Evolutionary conservation across 345 rosid species (phyloP).

Genomic region (Eucalyptus erythrocorys): DNA sequence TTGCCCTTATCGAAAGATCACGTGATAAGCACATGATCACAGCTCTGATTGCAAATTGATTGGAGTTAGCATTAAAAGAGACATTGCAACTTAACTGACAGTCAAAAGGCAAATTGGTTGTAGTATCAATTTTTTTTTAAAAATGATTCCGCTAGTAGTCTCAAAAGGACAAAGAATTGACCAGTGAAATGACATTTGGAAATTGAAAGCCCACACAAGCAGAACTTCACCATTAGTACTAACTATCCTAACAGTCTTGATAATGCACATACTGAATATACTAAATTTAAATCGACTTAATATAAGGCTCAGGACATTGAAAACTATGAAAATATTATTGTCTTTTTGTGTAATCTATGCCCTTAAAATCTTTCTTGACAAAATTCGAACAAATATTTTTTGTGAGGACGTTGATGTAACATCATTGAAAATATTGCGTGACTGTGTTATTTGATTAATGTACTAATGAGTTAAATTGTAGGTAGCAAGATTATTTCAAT

Average conservation of each 20-base stretch:
- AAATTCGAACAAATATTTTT: no score
- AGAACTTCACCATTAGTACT: neutral
- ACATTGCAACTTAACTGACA: no score
- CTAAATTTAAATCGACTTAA: neutral
- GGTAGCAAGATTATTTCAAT: neutral
- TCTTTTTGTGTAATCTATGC: neutral
- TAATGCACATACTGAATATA: no score
- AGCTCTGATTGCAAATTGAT: no score
- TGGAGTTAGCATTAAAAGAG: no score
- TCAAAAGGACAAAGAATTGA: neutral
- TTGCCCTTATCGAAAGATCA: no score
- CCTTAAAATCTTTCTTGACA: no score
- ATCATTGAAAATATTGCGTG: neutral
- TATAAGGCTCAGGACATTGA: neutral
- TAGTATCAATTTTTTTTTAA: no score
- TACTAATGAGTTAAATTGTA: neutral
- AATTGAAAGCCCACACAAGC: neutral
- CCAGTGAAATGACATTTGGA: neutral
- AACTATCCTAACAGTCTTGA: neutral
- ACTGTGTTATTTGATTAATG: fast-evolving
- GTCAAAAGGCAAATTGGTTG: no score
- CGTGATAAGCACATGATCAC: no score
- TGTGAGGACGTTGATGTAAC: neutral
- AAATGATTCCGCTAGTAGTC: no score
- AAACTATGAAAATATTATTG: neutral